These are phyloP conservation scores for Penicillium nucicola DNA, from an alignment of 495 filamentous ascomycete species.

Conservation along the genomic window DNA sequence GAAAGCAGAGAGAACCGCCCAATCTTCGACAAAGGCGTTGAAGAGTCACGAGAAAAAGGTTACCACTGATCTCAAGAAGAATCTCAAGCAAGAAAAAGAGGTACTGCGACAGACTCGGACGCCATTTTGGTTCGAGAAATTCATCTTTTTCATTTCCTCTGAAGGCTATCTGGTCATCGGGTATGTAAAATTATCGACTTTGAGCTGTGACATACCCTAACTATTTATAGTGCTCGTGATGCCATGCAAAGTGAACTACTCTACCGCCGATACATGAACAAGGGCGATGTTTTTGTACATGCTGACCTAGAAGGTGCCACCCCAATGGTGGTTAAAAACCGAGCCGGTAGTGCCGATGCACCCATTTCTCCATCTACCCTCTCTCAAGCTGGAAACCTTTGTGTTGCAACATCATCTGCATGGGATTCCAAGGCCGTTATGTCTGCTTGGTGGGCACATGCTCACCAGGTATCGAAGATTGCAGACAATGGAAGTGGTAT, in stretches of 20 bases:
- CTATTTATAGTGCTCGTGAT: slow-evolving; percentile 63
- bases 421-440: slow-evolving; percentile 97
- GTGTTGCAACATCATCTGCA: slow-evolving; percentile 77
- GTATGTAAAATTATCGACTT: slow-evolving; percentile 17
- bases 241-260: slow-evolving; percentile 87
- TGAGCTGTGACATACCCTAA: slow-evolving; percentile 7
- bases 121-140: slow-evolving; percentile 95
- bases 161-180: slow-evolving; percentile 90
- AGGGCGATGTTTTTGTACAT: slow-evolving; percentile 88
- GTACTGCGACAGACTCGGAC: slow-evolving; percentile 77
- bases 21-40: slow-evolving; percentile 78
- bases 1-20: slow-evolving; percentile 81
- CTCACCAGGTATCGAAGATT: slow-evolving; percentile 84
- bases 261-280: slow-evolving; percentile 78
- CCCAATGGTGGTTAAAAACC: slow-evolving; percentile 83
- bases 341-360: slow-evolving; percentile 64
- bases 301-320: slow-evolving; percentile 85
- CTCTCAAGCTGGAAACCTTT: slow-evolving; percentile 81
- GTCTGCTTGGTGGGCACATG: slow-evolving; percentile 90
- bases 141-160: slow-evolving; percentile 88
- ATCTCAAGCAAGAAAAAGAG: slow-evolving; percentile 88
- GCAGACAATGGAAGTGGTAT: slow-evolving; percentile 71
- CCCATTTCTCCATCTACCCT: slow-evolving; percentile 90
- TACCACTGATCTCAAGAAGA: slow-evolving; percentile 75
- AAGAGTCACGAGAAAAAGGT: slow-evolving; percentile 91